Percentiles rank a stretch among this genome's conserved stretches.
Conservation (phyloP, 176 grass and related monocot species). For the Oryza glumipatula region DNA sequence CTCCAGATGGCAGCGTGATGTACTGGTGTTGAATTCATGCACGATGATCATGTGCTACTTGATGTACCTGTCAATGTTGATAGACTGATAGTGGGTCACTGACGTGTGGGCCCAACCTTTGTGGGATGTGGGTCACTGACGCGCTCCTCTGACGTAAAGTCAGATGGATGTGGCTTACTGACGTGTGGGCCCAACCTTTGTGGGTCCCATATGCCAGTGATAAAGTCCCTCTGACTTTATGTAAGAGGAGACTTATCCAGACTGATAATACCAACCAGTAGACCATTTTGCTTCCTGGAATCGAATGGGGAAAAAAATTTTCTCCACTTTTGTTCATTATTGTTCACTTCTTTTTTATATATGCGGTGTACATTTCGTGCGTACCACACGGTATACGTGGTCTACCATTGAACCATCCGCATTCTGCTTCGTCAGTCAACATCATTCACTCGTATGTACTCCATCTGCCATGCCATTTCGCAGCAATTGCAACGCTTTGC, state of each 20-base stretch:
- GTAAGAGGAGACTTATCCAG: no score
- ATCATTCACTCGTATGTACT: neutral
- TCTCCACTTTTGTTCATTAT: neutral
- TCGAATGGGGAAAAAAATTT: neutral
- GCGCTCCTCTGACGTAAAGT: no score
- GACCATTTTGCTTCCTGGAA: neutral
- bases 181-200: no score
- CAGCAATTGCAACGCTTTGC: slow-evolving; percentile 30
- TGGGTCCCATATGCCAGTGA: no score
- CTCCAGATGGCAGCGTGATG: neutral
- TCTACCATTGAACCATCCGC: neutral
- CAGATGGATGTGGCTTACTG: no score
- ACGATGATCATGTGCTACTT: neutral
- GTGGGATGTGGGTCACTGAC: no score
- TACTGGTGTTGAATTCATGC: neutral
- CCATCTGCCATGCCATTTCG: neutral
- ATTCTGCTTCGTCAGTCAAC: neutral
- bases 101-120: no score
- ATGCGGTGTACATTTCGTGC: neutral
- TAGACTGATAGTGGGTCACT: neutral
- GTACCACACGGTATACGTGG: neutral
- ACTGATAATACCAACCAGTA: neutral
- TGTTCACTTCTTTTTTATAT: neutral
- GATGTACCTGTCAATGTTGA: neutral
- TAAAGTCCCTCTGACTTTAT: no score